These are phyloP conservation scores for Xylaria venustula DNA, from an alignment of 495 filamentous ascomycete genomes.

Conservation along the genomic window DNA sequence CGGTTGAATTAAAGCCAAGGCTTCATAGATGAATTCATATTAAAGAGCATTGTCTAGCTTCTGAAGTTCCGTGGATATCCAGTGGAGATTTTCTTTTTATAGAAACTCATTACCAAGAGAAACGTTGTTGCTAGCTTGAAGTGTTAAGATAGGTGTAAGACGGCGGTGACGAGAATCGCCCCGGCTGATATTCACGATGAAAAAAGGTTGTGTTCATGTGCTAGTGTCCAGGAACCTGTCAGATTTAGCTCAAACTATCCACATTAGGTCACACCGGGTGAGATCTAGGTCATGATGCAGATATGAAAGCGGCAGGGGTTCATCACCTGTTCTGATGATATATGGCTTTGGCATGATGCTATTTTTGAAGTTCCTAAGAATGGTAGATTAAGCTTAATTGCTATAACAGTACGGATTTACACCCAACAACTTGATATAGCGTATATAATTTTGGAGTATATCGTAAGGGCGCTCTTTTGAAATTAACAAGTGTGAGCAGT, in stretches of 20 bases:
- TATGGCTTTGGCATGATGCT: constrained; percentile 24
- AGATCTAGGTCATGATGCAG: constrained; percentile 25
- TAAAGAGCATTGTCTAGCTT: constrained; percentile 37
- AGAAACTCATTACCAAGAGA: constrained; percentile 31
- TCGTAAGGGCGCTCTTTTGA: background rate
- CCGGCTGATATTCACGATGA: background rate
- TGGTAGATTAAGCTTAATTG: constrained; percentile 45
- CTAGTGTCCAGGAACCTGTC: constrained; percentile 8
- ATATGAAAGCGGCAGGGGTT: constrained; percentile 9
- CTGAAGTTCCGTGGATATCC: constrained; percentile 21
- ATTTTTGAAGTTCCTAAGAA: constrained; percentile 34
- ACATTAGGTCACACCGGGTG: constrained; percentile 9
- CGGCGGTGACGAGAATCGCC: background rate
- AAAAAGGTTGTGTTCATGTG: background rate
- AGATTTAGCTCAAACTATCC: constrained; percentile 5
- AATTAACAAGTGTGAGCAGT: background rate
- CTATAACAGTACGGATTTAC: background rate
- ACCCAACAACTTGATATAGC: background rate
- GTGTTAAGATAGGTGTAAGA: constrained; percentile 5
- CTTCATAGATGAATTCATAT: constrained; percentile 50
- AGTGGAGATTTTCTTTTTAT: constrained; percentile 44
- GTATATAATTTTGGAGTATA: background rate
- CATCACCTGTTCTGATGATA: background rate
- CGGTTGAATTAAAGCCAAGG: constrained; percentile 41
- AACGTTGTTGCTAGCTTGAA: constrained; percentile 4